phyloP scores from a whole-genome alignment of 306 rosid species.

The Crotalaria pallida region DNA sequence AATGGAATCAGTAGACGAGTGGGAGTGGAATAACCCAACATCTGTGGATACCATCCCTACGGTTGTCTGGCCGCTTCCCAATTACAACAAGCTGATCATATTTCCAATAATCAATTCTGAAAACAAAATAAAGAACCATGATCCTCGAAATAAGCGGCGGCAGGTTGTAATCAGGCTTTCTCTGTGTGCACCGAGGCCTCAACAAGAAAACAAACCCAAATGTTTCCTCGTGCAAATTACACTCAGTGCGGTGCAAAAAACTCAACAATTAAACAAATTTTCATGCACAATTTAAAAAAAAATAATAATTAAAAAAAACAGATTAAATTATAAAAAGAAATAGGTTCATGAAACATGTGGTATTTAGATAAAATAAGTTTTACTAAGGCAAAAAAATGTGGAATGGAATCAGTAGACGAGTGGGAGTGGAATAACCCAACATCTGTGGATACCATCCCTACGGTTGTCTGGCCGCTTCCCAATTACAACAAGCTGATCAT shows the following conservation, averaged over 20 bases:
- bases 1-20: conserved; percentile 70
- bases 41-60: conserved; percentile 89
- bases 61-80: conserved; percentile 96
- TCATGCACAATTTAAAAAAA: too few species aligned
- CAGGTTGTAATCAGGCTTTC: conserved; percentile 34
- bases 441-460: conserved; percentile 86
- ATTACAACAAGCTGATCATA: conserved; percentile 3
- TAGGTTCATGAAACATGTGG: not conserved
- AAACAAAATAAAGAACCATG: not conserved
- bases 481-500: conserved; percentile 8
- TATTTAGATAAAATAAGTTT: not conserved
- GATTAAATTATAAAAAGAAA: not conserved
- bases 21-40: conserved; percentile 39
- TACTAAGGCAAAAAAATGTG: conserved; percentile 20
- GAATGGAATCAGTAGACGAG: conserved; percentile 70
- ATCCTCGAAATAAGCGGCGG: not conserved
- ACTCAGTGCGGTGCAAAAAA: conserved; percentile 31
- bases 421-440: conserved; percentile 38
- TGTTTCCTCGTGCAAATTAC: conserved; percentile 23
- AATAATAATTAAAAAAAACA: too few species aligned
- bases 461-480: conserved; percentile 97
- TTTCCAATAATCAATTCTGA: not conserved
- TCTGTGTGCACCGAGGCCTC: conserved; percentile 40
- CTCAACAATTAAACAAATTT: too few species aligned
- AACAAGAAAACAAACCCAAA: conserved; percentile 25